Percentiles rank a stretch among this genome's conserved stretches.
phyloP scores from a whole-genome alignment of 306 rosid species.

The Cucurbita pepo region DNA sequence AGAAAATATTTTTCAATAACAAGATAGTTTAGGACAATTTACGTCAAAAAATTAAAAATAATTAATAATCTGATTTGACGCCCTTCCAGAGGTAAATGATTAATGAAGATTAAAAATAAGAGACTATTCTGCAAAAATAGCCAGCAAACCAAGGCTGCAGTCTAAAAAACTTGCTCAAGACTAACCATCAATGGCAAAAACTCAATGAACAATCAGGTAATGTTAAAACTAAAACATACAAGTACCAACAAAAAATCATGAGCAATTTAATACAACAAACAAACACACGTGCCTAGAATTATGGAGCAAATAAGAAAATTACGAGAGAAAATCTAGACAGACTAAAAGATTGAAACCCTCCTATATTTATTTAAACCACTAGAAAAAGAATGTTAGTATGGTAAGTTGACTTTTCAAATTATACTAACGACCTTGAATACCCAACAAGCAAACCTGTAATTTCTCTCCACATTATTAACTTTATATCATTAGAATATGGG shows the following conservation, averaged over 20 bases:
- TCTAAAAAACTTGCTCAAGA: not conserved
- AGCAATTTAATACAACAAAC: not conserved
- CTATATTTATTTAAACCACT: not conserved
- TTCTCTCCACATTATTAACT: constrained; percentile 29
- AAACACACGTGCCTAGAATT: not conserved
- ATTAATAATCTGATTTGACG: not conserved
- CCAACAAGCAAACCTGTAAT: constrained; percentile 24
- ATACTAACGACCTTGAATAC: constrained; percentile 13
- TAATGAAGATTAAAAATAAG: not conserved
- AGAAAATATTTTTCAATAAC: not conserved
- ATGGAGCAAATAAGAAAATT: not conserved
- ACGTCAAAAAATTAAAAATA: not conserved
- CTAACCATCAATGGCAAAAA: not conserved
- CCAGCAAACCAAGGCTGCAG: not conserved
- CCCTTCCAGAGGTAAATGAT: not conserved
- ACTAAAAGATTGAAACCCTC: not conserved
- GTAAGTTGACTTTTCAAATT: not conserved
- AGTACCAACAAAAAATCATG: not conserved
- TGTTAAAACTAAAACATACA: constrained; percentile 1
- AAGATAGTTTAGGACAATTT: not conserved
- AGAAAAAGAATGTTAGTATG: not conserved
- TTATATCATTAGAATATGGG: constrained; percentile 42
- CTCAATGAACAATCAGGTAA: not conserved
- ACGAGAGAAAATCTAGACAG: not conserved
- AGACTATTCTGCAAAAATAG: not conserved